phyloP scores from a whole-genome alignment of 148 eudicot species.

The Limonium bicolor region DNA sequence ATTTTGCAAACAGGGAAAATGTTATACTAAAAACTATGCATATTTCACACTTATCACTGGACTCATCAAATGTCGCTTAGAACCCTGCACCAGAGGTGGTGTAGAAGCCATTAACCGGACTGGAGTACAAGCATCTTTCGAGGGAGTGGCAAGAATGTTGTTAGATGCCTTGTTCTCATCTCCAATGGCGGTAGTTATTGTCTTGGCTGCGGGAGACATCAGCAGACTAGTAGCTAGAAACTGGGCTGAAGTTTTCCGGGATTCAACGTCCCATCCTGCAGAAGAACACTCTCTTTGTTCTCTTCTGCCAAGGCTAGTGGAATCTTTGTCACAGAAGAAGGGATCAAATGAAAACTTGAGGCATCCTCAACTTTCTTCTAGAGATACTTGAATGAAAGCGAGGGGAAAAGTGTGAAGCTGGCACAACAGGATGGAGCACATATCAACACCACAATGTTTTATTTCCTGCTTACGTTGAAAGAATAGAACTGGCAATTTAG shows the following conservation, averaged over 20 bases:
- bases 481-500: slow-evolving; percentile 47
- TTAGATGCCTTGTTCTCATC: slow-evolving; percentile 5
- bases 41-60: too few species aligned
- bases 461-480: slow-evolving; percentile 19
- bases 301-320: neutral
- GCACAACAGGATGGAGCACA: slow-evolving; percentile 4
- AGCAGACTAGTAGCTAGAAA: slow-evolving; percentile 28
- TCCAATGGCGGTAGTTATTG: slow-evolving; percentile 5
- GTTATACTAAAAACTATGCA: too few species aligned
- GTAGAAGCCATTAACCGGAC: slow-evolving; percentile 47
- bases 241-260: slow-evolving; percentile 7
- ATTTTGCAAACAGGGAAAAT: too few species aligned
- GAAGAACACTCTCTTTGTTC: too few species aligned
- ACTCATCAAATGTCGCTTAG: slow-evolving; percentile 43
- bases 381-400: slow-evolving; percentile 46
- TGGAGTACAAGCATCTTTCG: slow-evolving; percentile 28
- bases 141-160: slow-evolving; percentile 27
- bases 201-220: neutral
- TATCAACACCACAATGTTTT: slow-evolving; percentile 7
- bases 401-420: slow-evolving; percentile 41
- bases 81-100: slow-evolving; percentile 29
- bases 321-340: neutral
- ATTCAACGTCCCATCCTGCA: too few species aligned
- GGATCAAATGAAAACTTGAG: neutral
- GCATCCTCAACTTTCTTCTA: neutral